Base-by-base conservation (phyloP, 2,329 filamentous ascomycete genomes). In the Nemania sp. region DNA sequence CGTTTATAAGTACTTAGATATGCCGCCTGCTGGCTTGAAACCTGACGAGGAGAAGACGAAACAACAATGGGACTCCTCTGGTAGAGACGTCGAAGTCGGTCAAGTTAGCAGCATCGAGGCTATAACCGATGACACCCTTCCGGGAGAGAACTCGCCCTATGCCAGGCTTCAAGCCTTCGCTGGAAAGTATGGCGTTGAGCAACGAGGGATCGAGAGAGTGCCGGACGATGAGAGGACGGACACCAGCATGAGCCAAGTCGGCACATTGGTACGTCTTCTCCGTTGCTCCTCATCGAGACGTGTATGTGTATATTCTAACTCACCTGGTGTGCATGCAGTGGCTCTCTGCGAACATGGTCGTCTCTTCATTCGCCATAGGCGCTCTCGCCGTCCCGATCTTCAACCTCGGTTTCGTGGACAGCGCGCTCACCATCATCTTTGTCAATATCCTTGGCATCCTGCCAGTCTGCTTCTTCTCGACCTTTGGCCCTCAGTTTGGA, bases 301-400 rank as follows among this genome's bases (percentile, higher is more conserved):
- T n/a, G n/a, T 39, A 4, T 25, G 17, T 11, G 39, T n/a, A n/a
- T n/a, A n/a, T 43, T 54, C 15, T 63, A 49, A 49, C 48, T 53
- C 9, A 47, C 29, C 12, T 7, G 21, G n/a, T n/a, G n/a, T n/a
- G n/a, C 11, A 13, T 53, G 12, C 25, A 90, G 87, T 92, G 90
- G 90, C 79, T 91, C 46, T 88, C 89, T 1, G 88, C 89, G 69
- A 92, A 92, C 76, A 87, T 92, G 87, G 88, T 90, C 54, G 87
- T 91, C 49, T 88, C 86, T 21, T 87, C 88, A 13, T 91, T 92
- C 69, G 89, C 90, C 50, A 88, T 92, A 57, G 91, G 90, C 47
- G 84, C 90, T 17, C 82, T 90, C 5, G 87, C 84, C 1, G 81
- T 86, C n/a, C 82, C 86, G 9, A 75, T 90, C 21, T 93, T 91